Evolutionary conservation across 192 early-diverging fungal genomes (phyloP), one percentile per base, ranked within the genome.

Genomic region (Coemansia reversa): DNA sequence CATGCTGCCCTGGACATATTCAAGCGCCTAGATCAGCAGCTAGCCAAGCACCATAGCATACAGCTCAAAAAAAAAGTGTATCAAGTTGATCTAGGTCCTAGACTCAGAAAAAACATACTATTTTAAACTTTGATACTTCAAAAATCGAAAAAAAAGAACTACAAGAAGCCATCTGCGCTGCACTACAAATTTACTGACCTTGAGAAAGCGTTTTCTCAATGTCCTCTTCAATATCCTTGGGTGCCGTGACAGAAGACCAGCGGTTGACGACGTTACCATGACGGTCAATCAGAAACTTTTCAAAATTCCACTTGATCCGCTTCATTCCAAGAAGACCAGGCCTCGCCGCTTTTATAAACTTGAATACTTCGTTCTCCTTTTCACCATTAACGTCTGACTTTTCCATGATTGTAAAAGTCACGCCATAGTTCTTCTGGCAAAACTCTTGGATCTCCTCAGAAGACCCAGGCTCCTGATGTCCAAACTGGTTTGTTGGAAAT

Each of bases 401-500:
- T 55, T 88, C 87, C 74, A 91, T 87, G 62, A 97, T 83, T n/a
- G 92, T 91, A 85, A 97, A 98, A 2, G 83, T 76, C 11, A 96
- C 92, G 30, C 87, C 88, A 59, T 87, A 93, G 72, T 84, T 94
- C 24, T 74, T 48, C 65, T 82, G 70, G 76, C 94, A 94, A 58
- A 76, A 72, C 1, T 42, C 29, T 32, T 55, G 79, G 60, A 83
- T 80, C 61, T 81, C 59, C 20, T 72, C 68, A 19, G 76, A 69
- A 14, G 48, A 56, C 14, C 84, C 85, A 20, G 84, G 76, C 78
- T 87, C 89, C 77, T 93, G 92, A 24, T 63, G 67, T 14, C 74
- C 87, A 65, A 96, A 96, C 86, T 93, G 89, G 83, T 97, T 95
- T 66, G 87, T 89, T 20, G 96, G 96, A 75, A 92, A 92, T n/a